Evolutionary conservation across 176 grass and related monocot species (phyloP).

Genomic region (Triticum aestivum): DNA sequence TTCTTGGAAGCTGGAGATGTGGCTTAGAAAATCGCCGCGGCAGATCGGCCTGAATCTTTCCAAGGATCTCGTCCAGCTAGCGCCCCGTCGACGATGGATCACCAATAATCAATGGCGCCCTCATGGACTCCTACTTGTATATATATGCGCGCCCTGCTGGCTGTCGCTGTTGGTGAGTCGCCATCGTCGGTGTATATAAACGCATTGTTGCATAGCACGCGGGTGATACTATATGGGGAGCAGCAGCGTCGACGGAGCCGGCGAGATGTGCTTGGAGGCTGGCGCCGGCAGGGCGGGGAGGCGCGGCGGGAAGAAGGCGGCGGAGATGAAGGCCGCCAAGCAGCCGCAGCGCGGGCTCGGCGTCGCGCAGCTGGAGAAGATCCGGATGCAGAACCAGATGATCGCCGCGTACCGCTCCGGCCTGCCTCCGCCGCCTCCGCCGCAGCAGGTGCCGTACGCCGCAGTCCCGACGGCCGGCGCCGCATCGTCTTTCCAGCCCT

Average conservation of each 20-base stretch:
- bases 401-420: conserved; percentile 36
- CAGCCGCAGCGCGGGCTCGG: conserved; percentile 60
- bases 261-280: conserved; percentile 43
- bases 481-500: conserved; percentile 13
- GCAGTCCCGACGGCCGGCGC: not conserved
- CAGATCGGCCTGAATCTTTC: conserved; percentile 48
- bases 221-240: conserved; percentile 28
- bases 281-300: not conserved
- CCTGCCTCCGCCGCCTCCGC: not conserved
- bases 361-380: conserved; percentile 56
- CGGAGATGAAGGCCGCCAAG: conserved; percentile 18
- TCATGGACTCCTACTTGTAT: not conserved
- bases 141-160: not conserved
- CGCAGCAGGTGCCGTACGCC: conserved; percentile 13
- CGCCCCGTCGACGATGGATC: not conserved
- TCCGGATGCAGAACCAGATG: conserved; percentile 63
- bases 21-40: conserved; percentile 21
- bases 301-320: conserved; percentile 14
- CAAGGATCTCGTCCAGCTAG: conserved; percentile 31
- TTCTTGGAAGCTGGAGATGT: conserved; percentile 30
- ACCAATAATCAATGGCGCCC: conserved; percentile 15
- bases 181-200: not conserved
- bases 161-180: not conserved
- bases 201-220: not conserved
- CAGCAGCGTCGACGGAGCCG: conserved; percentile 23